phyloP scores from a whole-genome alignment of 2,329 filamentous ascomycete genomes.

The Phoma herbarum region DNA sequence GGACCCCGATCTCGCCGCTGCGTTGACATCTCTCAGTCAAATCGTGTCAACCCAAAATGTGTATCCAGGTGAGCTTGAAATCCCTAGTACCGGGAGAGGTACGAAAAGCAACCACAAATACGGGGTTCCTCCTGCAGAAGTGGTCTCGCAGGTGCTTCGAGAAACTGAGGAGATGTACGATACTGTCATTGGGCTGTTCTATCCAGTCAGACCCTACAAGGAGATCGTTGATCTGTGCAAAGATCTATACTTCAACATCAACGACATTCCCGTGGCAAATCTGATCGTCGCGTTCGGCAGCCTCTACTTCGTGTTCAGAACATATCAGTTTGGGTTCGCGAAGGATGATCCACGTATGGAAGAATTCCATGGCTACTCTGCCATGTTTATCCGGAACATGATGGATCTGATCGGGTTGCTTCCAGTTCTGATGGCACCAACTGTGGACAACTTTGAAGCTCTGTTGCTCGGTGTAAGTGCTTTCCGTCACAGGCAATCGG shows the following conservation, averaged over 20 bases:
- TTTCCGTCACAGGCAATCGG: neutral
- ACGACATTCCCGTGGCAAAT: slow-evolving; percentile 45
- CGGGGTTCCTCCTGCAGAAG: slow-evolving; percentile 15
- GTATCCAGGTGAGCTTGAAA: slow-evolving; percentile 12
- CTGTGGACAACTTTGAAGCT: slow-evolving; percentile 47
- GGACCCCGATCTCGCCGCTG: slow-evolving; percentile 21
- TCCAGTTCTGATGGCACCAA: slow-evolving; percentile 46
- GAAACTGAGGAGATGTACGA: slow-evolving; percentile 20
- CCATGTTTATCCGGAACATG: slow-evolving; percentile 41
- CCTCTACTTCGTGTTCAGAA: slow-evolving; percentile 49
- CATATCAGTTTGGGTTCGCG: slow-evolving; percentile 40
- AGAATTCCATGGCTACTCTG: slow-evolving; percentile 33
- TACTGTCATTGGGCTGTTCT: slow-evolving; percentile 15
- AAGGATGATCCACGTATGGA: slow-evolving; percentile 17
- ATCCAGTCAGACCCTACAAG: slow-evolving; percentile 19
- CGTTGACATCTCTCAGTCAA: slow-evolving; percentile 22
- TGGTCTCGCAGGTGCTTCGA: slow-evolving; percentile 19
- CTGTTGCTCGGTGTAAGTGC: slow-evolving; percentile 42
- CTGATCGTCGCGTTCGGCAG: slow-evolving; percentile 51
- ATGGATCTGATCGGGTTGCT: slow-evolving; percentile 35
- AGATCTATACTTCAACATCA: slow-evolving; percentile 49
- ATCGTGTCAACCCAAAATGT: slow-evolving; percentile 18
- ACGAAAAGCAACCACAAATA: slow-evolving; percentile 3
- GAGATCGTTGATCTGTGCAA: slow-evolving; percentile 17
- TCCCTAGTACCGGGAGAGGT: neutral